Evolutionary conservation across 352 stramenopile species (phyloP), one percentile per base, ranked within the genome.

Genomic region (Phytophthora crassamura): DNA sequence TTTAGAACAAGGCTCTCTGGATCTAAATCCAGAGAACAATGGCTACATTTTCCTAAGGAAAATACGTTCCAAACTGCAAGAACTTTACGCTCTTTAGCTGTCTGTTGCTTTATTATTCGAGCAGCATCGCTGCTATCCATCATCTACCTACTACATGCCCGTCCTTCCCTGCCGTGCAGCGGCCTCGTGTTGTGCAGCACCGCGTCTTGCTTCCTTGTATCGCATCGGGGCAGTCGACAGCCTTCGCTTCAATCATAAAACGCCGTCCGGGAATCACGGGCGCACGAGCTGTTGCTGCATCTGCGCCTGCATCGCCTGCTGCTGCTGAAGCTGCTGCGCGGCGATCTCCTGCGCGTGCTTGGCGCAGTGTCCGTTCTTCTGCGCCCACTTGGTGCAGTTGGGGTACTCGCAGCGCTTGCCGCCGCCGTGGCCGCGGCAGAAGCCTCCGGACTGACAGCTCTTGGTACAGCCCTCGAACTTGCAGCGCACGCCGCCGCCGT

Each of bases 381-480:
- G 87, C 4, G 87, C 86, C 86, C 87, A 94, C 74, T 96, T 96
- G 18, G 83, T 89, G 59, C 88, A 96, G 54, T 90, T 84, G 0
- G 84, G 84, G 62, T 84, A 94, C 62, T 93, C 84, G 59, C 88
- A 95, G 15, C 88, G 85, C 77, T 94, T 94, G 54, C 88, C 88
- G 25, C 88, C 88, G 14, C 88, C 88, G 59, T 95, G 88, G 15
- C 82, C 85, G 11, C 88, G 88, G 56, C 88, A 95, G 45, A 91
- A 95, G 15, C 88, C 88, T 34, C 85, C 85, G n/a, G 81, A 91
- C 59, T 94, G 86, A 53, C 84, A 93, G 40, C 86, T 94, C 76
- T 96, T 96, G 22, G 86, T 93, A 65, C 88, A 96, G 6, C 86
- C 86, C 67, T 93, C 81, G 45, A 92, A 93, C 59, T 93, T 93